Conservation (phyloP, 176 grass and related monocot species). For the Otatea glauca region DNA sequence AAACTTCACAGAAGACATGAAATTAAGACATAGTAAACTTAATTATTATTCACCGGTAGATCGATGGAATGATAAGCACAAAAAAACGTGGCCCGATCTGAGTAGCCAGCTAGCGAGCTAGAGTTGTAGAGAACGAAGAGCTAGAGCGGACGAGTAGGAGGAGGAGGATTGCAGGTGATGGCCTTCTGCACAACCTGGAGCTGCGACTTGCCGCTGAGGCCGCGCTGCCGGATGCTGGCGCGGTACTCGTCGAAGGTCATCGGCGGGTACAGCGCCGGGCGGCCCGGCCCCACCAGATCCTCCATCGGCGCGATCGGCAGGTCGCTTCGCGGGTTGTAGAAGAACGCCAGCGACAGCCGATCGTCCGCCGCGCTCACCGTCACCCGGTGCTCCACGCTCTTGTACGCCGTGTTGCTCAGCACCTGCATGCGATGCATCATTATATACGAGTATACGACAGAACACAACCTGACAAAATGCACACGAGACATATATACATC, state of each 20-base stretch:
- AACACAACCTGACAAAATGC: not conserved
- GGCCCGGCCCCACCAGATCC: conserved; percentile 53
- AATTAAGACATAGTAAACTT: not conserved
- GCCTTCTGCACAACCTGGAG: conserved; percentile 48
- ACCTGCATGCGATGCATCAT: conserved; percentile 44
- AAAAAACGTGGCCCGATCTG: not conserved
- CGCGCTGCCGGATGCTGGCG: conserved; percentile 58
- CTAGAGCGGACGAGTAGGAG: not conserved
- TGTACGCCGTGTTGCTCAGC: conserved; percentile 75
- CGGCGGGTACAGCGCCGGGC: conserved; percentile 60
- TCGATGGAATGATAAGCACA: conserved; percentile 5
- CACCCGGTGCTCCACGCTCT: conserved; percentile 88
- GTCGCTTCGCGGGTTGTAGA: conserved; percentile 87
- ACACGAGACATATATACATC: not conserved
- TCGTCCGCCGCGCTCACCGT: conserved; percentile 58
- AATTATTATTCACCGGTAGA: conserved; percentile 26
- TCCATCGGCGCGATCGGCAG: conserved; percentile 57
- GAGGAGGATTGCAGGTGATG: not conserved
- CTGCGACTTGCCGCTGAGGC: conserved; percentile 70
- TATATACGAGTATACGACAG: not conserved
- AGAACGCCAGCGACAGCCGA: conserved; percentile 78
- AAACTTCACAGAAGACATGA: not conserved
- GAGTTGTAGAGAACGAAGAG: not conserved
- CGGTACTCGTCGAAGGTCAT: conserved; percentile 91
- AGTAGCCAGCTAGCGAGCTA: not conserved